Evolutionary conservation across 2,329 filamentous ascomycete genomes (phyloP).

Genomic region (Thermoascus crustaceus): DNA sequence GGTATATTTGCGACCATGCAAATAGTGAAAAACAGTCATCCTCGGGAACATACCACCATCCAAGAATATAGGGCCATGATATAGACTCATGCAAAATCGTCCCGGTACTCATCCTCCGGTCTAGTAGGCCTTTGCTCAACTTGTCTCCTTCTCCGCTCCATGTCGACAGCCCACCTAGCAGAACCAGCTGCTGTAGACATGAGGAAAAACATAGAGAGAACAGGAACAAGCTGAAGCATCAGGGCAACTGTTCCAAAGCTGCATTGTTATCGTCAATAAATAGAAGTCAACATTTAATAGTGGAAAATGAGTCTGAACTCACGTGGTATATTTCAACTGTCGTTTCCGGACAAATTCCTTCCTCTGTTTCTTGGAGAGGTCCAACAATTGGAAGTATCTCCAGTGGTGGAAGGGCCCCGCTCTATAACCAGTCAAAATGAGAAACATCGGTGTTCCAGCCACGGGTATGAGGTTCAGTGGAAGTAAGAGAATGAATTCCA

Average conservation of each 20-base stretch:
- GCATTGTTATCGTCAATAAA: neutral
- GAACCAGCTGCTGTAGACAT: conserved; percentile 78
- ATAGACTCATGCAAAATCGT: conserved; percentile 18
- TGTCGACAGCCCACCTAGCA: conserved; percentile 73
- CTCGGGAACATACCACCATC: too few relatives aligned
- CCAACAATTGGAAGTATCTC: conserved; percentile 76
- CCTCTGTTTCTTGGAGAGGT: conserved; percentile 63
- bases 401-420: conserved; percentile 85
- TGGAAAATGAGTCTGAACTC: conserved; percentile 14
- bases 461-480: conserved; percentile 83
- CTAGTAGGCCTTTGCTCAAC: conserved; percentile 16
- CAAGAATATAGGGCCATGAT: too few relatives aligned
- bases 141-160: conserved; percentile 53
- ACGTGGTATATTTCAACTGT: conserved; percentile 80
- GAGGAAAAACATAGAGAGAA: conserved; percentile 89
- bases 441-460: conserved; percentile 74
- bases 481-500: conserved; percentile 70
- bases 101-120: conserved; percentile 27
- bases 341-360: conserved; percentile 60
- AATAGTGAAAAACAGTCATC: too few relatives aligned
- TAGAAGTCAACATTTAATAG: conserved; percentile 1
- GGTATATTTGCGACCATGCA: too few relatives aligned
- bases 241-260: conserved; percentile 79
- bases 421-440: conserved; percentile 78
- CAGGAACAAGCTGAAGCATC: conserved; percentile 75